Conservation (phyloP, 495 filamentous ascomycete species). For the Lasiosphaeriaceae sp. region DNA sequence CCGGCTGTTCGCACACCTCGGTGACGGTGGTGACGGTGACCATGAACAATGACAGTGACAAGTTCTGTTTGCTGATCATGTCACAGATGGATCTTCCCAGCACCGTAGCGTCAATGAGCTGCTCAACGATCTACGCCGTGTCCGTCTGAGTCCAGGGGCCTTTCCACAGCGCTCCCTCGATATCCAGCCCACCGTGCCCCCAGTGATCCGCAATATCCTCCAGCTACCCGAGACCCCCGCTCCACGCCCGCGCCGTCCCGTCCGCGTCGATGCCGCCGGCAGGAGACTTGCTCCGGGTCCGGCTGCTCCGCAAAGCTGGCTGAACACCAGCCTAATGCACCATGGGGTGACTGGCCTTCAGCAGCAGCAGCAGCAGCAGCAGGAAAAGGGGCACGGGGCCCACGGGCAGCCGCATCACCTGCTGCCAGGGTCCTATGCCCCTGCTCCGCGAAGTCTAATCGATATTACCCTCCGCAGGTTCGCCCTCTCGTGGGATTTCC, state of each 20-base stretch:
- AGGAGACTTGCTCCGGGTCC: conserved; percentile 59
- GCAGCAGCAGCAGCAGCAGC: conserved; percentile 5
- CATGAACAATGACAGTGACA: no score
- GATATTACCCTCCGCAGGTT: conserved; percentile 57
- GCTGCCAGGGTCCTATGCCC: conserved; percentile 35
- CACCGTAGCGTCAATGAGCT: conserved; percentile 47
- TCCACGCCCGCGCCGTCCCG: conserved; percentile 56
- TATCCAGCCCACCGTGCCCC: conserved; percentile 42
- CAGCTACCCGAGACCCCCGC: conserved; percentile 67
- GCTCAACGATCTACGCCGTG: conserved; percentile 45
- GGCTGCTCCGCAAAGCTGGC: conserved; percentile 69
- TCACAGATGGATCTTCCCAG: neutral
- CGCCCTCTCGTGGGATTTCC: conserved; percentile 65
- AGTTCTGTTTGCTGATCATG: neutral
- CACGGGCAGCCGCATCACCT: conserved; percentile 14
- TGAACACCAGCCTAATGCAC: conserved; percentile 32
- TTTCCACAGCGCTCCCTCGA: conserved; percentile 11
- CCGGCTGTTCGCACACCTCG: neutral
- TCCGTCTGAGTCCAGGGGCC: conserved; percentile 16
- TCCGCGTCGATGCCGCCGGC: conserved; percentile 39
- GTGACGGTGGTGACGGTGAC: neutral
- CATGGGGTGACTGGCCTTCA: neutral
- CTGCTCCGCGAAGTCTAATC: conserved; percentile 48
- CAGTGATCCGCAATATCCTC: conserved; percentile 55
- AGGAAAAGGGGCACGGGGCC: neutral